Evolutionary conservation across 2,329 filamentous ascomycete species (phyloP).

Genomic region (Fusarium aywerte): DNA sequence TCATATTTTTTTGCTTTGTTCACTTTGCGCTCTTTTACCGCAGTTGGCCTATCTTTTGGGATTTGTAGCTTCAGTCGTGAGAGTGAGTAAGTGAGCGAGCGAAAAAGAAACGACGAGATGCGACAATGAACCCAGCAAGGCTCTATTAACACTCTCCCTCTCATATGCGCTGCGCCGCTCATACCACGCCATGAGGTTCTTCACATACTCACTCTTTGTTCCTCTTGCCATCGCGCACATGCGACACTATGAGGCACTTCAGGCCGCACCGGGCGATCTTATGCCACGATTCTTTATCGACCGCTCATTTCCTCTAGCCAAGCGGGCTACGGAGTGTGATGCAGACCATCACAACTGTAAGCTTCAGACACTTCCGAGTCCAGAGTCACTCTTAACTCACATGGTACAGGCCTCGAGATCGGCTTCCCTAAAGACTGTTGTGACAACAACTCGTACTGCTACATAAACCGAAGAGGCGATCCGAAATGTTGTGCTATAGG

Average conservation of each 20-base stretch:
- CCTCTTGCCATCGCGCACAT: conserved; percentile 24
- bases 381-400: background rate
- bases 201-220: conserved; percentile 11
- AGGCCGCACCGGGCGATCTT: conserved; percentile 44
- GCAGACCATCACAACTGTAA: conserved; percentile 49
- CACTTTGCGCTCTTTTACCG: background rate
- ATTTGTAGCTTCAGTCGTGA: background rate
- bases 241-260: conserved; percentile 38
- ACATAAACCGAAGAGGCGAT: conserved; percentile 50
- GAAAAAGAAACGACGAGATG: conserved; percentile 8
- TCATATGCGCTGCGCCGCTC: background rate
- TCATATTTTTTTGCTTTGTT: conserved; percentile 24
- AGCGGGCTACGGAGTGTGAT: conserved; percentile 46
- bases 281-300: conserved; percentile 49
- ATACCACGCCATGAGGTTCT: conserved; percentile 35
- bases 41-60: background rate
- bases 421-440: conserved; percentile 55
- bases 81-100: background rate
- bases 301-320: conserved; percentile 44
- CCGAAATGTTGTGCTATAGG: conserved; percentile 57
- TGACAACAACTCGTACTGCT: conserved; percentile 58
- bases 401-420: conserved; percentile 55
- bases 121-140: conserved; percentile 16
- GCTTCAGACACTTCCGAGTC: conserved; percentile 7
- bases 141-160: background rate